A percentile compares a stretch with the other conserved stretches of the same genome.
Evolutionary conservation across 2,329 filamentous ascomycete species (phyloP).

Genomic region (Calycina herbarum): DNA sequence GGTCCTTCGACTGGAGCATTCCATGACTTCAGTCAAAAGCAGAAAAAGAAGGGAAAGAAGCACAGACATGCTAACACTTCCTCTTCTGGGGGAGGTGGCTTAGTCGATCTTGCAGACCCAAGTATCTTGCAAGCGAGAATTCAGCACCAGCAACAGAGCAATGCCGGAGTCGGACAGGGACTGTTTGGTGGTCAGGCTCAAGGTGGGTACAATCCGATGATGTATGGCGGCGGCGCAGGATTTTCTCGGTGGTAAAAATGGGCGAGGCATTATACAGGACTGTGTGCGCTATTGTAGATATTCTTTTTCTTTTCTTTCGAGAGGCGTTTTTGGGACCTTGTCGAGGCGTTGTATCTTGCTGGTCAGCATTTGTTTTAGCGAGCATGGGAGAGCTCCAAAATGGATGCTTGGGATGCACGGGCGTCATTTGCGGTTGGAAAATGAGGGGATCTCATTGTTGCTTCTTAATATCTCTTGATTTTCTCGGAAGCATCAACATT

Average conservation of each 20-base stretch:
- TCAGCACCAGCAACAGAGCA: conserved; percentile 82
- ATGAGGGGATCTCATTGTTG: conserved; percentile 34
- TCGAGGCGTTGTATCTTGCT: conserved; percentile 36
- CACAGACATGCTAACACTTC: conserved; percentile 99
- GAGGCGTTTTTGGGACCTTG: conserved; percentile 35
- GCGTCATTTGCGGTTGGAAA: conserved; percentile 36
- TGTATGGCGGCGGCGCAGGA: conserved; percentile 75
- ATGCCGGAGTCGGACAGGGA: conserved; percentile 82
- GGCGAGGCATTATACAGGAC: conserved; percentile 30
- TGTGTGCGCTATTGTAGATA: conserved; percentile 32
- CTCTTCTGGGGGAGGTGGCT: conserved; percentile 97
- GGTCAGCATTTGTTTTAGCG: conserved; percentile 46
- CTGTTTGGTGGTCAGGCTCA: conserved; percentile 84
- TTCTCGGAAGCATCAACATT: conserved; percentile 29
- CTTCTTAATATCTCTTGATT: conserved; percentile 29
- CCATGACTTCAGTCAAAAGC: conserved; percentile 91
- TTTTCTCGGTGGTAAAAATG: conserved; percentile 66
- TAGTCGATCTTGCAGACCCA: conserved; percentile 99
- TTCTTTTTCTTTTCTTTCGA: conserved; percentile 38
- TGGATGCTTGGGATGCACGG: conserved; percentile 39
- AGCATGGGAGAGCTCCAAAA: conserved; percentile 46
- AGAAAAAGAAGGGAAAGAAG: conserved; percentile 99
- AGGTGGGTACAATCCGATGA: conserved; percentile 91
- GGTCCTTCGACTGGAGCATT: conserved; percentile 75
- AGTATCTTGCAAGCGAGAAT: conserved; percentile 98